Evolutionary conservation across 106 monocot genomes (phyloP).

Genomic region (Dendrobium catenatum): DNA sequence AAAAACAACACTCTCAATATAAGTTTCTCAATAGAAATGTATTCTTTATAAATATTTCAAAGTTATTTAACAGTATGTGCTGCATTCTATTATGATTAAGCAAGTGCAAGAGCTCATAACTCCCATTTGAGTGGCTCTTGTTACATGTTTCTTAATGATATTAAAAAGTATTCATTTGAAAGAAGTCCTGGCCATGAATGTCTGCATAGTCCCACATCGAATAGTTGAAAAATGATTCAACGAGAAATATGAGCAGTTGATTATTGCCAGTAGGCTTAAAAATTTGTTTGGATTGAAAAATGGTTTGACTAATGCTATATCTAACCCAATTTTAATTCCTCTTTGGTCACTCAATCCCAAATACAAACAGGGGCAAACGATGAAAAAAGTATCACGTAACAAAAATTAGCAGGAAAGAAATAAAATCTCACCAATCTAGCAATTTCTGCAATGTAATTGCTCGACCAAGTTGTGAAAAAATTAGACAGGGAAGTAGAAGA

Average conservation of each 20-base stretch:
- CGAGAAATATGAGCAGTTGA: neutral
- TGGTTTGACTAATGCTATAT: neutral
- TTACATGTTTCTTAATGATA: neutral
- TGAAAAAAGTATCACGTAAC: neutral
- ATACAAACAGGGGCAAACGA: neutral
- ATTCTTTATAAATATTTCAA: too few species aligned
- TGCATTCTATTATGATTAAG: too few species aligned
- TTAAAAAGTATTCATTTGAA: neutral
- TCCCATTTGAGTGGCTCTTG: too few species aligned
- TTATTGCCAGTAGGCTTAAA: neutral
- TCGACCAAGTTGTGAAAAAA: constrained; percentile 59
- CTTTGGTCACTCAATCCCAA: neutral
- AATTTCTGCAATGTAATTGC: constrained; percentile 51
- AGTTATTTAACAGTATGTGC: too few species aligned
- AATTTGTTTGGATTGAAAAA: neutral
- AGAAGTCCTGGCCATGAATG: neutral
- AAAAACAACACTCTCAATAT: constrained; percentile 9
- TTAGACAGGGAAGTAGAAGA: constrained; percentile 51
- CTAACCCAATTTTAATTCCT: neutral
- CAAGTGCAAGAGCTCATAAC: too few species aligned
- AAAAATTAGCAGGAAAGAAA: neutral
- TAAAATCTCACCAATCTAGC: constrained; percentile 42
- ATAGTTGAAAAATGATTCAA: neutral
- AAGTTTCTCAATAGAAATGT: neutral
- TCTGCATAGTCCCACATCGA: neutral